Evolutionary conservation across 768 basidiomycete genomes (phyloP).

Genomic region (Mycena galopus): DNA sequence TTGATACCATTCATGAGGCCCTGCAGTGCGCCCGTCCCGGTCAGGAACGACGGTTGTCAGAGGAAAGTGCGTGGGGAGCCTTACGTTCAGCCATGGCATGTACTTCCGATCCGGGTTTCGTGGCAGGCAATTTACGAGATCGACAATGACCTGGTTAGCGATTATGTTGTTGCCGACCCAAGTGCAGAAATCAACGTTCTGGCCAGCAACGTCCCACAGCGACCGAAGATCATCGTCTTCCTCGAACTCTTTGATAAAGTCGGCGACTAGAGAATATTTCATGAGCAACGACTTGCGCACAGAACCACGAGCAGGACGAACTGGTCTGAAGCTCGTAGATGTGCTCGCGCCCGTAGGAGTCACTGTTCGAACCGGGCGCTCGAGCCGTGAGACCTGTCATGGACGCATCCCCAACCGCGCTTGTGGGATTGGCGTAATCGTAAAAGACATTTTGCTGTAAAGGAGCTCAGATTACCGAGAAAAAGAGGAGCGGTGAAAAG

Average conservation of each 20-base stretch:
- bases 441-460: constrained; percentile 7
- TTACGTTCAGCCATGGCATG: constrained; percentile 12
- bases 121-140: constrained; percentile 11
- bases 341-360: constrained; percentile 5
- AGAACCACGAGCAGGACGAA: not conserved
- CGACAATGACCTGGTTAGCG: constrained; percentile 9
- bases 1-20: constrained; percentile 4
- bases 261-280: not conserved
- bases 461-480: constrained; percentile 7
- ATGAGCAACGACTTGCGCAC: not conserved
- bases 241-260: constrained; percentile 8
- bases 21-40: not conserved
- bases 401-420: not conserved
- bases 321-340: constrained; percentile 3
- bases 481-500: constrained; percentile 4
- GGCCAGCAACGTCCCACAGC: constrained; percentile 1
- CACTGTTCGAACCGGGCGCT: constrained; percentile 7
- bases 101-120: constrained; percentile 1
- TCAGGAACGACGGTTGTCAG: constrained; percentile 6
- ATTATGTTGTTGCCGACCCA: constrained; percentile 7
- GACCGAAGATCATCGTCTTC: constrained; percentile 4
- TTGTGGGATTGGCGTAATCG: constrained; percentile 9
- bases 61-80: constrained; percentile 9
- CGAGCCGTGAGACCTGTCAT: not conserved
- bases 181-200: constrained; percentile 2